Evolutionary conservation across 2,329 filamentous ascomycete species (phyloP), one percentile per base, ranked within the genome.

Genomic region (Trichoderma oligosporum): DNA sequence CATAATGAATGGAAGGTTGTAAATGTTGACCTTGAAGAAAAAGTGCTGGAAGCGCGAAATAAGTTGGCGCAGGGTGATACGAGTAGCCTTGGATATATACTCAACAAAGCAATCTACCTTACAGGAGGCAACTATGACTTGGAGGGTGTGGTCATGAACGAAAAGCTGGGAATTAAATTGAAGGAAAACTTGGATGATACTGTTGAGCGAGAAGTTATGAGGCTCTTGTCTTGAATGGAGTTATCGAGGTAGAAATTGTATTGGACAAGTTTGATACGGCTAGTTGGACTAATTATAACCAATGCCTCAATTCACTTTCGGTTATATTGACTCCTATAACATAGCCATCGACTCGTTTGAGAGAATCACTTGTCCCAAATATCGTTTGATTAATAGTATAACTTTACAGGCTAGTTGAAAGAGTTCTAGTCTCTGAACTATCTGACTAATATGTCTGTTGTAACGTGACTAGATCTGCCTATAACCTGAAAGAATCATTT

Each of bases 131-230:
- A 54, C 31, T 45, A 35, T 24, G 51, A 54, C 6, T 14, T 18
- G 8, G 51, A 54, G 38, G 31, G 51, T 6, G 38, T 35, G 20
- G 39, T 54, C 4, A 44, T 44, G 39, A 54, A 54, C 11, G 51
- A 54, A n/a, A 35, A 36, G n/a, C 4, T 54, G 16, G 38, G 49
- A 1, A 53, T 54, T 16, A 18, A 6, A n/a, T 16, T 33, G 29
- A 9, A 24, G 12, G 49, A 54, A 54, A 14, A 22, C 11, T 18
- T 54, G 18, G 49, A 54, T 18, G 39, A 33, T 16, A 29, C 29
- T 4, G 27, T 44, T 16, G 12, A 35, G 12, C 29, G 24, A 56
- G 42, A 52, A 18, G 36, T 52, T 16, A 31, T 20, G 14, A 52
- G n/a, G 16, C 35, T 41, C 20, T 31, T 31, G 1, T 9, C 48